These are phyloP conservation scores for Lactarius sanguifluus DNA, from an alignment of 768 basidiomycete species.

Conservation along the genomic window DNA sequence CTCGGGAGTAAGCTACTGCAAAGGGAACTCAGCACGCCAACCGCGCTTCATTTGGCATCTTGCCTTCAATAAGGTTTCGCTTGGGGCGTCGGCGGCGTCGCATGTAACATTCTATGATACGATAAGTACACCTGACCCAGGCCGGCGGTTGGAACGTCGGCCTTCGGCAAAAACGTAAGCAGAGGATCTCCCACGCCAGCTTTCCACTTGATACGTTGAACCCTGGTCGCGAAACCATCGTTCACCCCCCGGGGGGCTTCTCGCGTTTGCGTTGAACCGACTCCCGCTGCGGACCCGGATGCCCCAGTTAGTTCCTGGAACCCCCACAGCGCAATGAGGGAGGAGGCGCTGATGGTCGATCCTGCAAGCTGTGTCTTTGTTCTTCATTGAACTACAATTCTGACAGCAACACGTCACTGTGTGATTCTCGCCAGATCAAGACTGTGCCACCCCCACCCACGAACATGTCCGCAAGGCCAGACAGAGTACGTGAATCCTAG, in stretches of 20 bases:
- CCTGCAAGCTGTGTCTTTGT: not conserved
- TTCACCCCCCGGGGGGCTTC: not conserved
- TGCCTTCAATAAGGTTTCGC: not conserved
- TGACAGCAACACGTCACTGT: not conserved
- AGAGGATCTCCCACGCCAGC: not conserved
- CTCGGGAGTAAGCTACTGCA: not conserved
- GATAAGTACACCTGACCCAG: not conserved
- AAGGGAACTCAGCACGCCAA: slow-evolving; percentile 2
- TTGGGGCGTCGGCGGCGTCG: not conserved
- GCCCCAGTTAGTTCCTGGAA: not conserved
- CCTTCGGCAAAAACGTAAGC: not conserved
- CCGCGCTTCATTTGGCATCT: not conserved
- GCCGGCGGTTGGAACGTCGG: not conserved
- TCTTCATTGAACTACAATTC: not conserved
- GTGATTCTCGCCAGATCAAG: not conserved
- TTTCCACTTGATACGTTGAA: not conserved
- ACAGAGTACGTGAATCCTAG: not conserved
- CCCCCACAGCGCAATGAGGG: not conserved
- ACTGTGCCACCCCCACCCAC: not conserved
- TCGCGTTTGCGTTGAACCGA: not conserved
- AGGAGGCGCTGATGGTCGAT: slow-evolving; percentile 4
- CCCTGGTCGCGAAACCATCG: not conserved
- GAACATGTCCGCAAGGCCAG: not conserved
- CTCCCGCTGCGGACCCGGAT: not conserved
- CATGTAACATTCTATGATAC: not conserved